Base-by-base conservation (phyloP, 495 filamentous ascomycete species). In the Viridothelium virens region DNA sequence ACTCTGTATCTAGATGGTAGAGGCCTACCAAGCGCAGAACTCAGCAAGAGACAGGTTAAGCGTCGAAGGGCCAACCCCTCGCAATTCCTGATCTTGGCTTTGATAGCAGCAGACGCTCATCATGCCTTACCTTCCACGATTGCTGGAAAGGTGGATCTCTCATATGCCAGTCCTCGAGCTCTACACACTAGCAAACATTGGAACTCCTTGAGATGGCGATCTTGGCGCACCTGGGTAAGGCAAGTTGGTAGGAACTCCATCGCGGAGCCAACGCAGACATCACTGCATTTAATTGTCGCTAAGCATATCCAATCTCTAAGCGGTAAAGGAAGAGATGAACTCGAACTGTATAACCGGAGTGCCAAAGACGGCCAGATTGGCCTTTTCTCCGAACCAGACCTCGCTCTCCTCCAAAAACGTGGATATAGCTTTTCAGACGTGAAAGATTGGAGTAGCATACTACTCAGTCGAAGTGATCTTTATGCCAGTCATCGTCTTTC, bases 391-490 rank as follows among this genome's bases (percentile, higher is more conserved):
- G 38, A 73, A 62, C 10, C 65, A 0, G 65, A 73, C 11, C 71
- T 73, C 38, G 65, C 56, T 0, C 81, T 77, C 37, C 73, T 88
- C 2, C 65, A 47, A 3, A 39, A 46, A 6, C 75, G 76, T 41
- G 78, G 79, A 3, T 84, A 80, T 67, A 70, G 67, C 37, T 64
- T 76, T 2, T 69, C 74, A n/a, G 83, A 88, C 75, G 77, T 88
- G 36, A 74, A 81, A 65, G 67, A 74, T 6, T 89, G 86, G 86
- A 77, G 80, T 5, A 86, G 83, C 83, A 76, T 88, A 16, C 67
- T 89, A 64, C 53, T 59, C 31, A 59, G 53, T 59, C 53, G 31
- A 34, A 34, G 5, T 34, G 53, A 7, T 14, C 14, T 34, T 36
- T 31, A 59, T 7, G 53, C 53, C 36, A 31, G 7, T 7, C 53